phyloP scores from a whole-genome alignment of 768 basidiomycete genomes.

The Hypholoma sublateritium region DNA sequence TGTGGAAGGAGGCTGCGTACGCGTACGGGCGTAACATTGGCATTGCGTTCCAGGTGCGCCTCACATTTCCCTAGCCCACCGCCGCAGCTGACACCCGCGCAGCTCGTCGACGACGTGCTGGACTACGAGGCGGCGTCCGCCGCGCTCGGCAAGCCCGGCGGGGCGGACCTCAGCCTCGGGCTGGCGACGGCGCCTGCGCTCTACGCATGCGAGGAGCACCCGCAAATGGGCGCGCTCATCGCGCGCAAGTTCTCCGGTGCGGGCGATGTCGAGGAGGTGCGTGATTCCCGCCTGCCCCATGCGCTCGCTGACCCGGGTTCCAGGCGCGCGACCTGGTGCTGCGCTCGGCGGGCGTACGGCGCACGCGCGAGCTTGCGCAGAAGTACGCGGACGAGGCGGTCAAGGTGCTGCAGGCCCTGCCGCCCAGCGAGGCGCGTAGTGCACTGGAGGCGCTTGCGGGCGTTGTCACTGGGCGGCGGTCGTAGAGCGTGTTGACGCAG shows the following conservation, averaged over 20 bases:
- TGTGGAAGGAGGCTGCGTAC: constrained; percentile 94
- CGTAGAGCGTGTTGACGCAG: neutral
- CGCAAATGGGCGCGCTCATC: constrained; percentile 86
- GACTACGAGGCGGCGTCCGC: constrained; percentile 80
- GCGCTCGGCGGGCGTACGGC: constrained; percentile 75
- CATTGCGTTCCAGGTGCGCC: constrained; percentile 88
- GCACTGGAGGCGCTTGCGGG: constrained; percentile 77
- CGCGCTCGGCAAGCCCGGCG: constrained; percentile 88
- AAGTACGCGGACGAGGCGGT: constrained; percentile 80
- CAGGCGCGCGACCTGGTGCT: constrained; percentile 78
- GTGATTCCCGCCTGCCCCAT: constrained; percentile 2
- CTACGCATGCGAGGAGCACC: constrained; percentile 93
- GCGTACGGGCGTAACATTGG: constrained; percentile 93
- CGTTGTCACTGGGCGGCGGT: constrained; percentile 56
- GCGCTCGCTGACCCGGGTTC: no score
- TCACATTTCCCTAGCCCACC: no score
- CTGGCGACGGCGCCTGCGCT: constrained; percentile 92
- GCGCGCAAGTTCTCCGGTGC: constrained; percentile 74
- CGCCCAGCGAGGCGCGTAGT: constrained; percentile 80
- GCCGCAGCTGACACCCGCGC: constrained; percentile 1
- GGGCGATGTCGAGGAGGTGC: constrained; percentile 86
- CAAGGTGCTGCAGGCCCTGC: constrained; percentile 67
- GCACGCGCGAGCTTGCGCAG: constrained; percentile 78
- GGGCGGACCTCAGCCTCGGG: constrained; percentile 80
- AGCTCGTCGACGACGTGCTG: constrained; percentile 95